These are phyloP conservation scores for Phytophthora niederhauseri DNA, from an alignment of 352 stramenopile species.

Conservation along the genomic window DNA sequence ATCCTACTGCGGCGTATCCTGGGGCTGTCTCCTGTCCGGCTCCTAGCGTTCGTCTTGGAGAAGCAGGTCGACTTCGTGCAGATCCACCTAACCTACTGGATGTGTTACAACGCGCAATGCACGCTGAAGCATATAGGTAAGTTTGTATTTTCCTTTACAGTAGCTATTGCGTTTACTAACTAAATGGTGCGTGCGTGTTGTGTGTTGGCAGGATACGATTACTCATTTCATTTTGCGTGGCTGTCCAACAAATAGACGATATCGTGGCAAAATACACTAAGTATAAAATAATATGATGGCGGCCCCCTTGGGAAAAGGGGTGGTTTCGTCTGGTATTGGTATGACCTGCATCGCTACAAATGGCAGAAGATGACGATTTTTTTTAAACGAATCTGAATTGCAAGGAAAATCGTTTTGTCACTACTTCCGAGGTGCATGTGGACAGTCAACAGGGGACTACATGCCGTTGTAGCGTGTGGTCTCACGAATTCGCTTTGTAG, in stretches of 20 bases:
- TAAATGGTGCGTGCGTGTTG: not conserved
- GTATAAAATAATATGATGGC: too few species aligned
- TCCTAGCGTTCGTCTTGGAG: conserved; percentile 44
- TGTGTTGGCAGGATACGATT: conserved; percentile 15
- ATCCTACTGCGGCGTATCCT: conserved; percentile 3
- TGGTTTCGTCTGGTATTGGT: too few species aligned
- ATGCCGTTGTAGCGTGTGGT: too few species aligned
- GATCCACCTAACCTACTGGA: conserved; percentile 36
- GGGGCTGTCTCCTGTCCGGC: conserved; percentile 16
- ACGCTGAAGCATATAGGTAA: conserved; percentile 5
- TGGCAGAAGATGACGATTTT: too few species aligned
- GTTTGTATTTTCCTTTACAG: not conserved
- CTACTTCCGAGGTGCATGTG: too few species aligned
- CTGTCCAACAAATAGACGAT: not conserved
- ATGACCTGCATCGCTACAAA: too few species aligned
- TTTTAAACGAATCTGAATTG: too few species aligned
- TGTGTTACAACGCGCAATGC: conserved; percentile 34
- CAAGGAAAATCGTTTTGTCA: too few species aligned
- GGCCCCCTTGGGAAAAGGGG: too few species aligned
- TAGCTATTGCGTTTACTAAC: not conserved
- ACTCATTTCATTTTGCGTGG: conserved; percentile 16
- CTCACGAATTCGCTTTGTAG: too few species aligned
- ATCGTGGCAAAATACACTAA: too few species aligned
- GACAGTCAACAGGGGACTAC: too few species aligned
- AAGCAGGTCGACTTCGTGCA: conserved; percentile 30